These are phyloP conservation scores for Musa schizocarpa DNA, from an alignment of 176 grass and related monocot genomes.

Conservation along the genomic window DNA sequence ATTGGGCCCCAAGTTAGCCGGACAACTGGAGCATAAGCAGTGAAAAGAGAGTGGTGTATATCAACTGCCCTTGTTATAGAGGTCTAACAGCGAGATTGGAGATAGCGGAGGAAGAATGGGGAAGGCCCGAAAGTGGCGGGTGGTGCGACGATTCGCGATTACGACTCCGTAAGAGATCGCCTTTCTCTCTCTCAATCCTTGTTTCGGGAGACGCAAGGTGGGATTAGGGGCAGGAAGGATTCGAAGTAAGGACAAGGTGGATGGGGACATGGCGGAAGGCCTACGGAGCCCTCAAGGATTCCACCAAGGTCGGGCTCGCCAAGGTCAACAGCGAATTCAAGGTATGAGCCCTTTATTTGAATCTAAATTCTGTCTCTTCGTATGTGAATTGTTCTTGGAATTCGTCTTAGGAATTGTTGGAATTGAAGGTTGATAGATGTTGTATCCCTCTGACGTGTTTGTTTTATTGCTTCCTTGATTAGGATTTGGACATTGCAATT, in stretches of 20 bases:
- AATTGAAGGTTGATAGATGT: not conserved
- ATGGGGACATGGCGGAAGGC: conserved; percentile 81
- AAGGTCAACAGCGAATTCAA: conserved; percentile 98
- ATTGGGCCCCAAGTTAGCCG: too few species aligned
- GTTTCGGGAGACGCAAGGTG: not conserved
- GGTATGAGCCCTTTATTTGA: conserved; percentile 22
- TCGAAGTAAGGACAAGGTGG: conserved; percentile 30
- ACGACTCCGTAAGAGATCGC: not conserved
- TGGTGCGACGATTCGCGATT: conserved; percentile 9
- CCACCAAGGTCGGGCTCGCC: conserved; percentile 95
- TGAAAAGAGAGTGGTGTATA: not conserved
- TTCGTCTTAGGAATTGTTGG: not conserved
- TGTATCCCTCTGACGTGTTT: not conserved
- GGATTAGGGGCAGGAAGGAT: conserved; percentile 15
- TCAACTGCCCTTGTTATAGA: not conserved
- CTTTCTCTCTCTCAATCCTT: not conserved
- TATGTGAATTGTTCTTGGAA: not conserved
- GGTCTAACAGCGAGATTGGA: not conserved
- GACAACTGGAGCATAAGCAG: too few species aligned
- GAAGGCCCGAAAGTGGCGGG: conserved; percentile 2
- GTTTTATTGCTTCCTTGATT: conserved; percentile 4
- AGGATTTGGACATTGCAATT: conserved; percentile 94
- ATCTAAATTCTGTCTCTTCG: not conserved
- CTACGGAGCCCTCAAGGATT: conserved; percentile 93
- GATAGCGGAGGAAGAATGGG: not conserved